These are phyloP conservation scores for Aspergillus tamarii DNA, from an alignment of 2,329 filamentous ascomycete genomes.

Conservation along the genomic window DNA sequence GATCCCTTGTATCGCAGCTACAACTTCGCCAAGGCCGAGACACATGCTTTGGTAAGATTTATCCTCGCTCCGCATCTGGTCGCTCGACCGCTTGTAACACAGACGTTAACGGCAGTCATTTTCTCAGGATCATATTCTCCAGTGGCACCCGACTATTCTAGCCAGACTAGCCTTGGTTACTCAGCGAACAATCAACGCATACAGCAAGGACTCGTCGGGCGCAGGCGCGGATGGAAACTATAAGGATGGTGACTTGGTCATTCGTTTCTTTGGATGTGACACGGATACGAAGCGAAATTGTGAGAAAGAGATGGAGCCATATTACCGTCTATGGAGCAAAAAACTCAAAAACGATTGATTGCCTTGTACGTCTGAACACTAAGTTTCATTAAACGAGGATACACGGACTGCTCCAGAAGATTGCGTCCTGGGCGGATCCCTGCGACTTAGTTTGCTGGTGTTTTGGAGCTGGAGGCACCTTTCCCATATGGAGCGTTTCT, in stretches of 20 bases:
- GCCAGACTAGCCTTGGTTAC: constrained; percentile 89
- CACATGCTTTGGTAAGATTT: constrained; percentile 76
- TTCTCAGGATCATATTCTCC: constrained; percentile 76
- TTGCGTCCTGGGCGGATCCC: not conserved
- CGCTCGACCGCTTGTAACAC: not conserved
- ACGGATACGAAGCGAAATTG: constrained; percentile 63
- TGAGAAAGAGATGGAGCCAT: constrained; percentile 69
- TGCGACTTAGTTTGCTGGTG: not conserved
- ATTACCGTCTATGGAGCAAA: constrained; percentile 48
- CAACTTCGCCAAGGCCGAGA: constrained; percentile 94
- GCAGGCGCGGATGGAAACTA: constrained; percentile 63
- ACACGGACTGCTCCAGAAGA: not conserved
- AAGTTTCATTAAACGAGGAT: not conserved
- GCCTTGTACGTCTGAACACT: not conserved
- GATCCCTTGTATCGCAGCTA: constrained; percentile 92
- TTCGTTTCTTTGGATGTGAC: constrained; percentile 76
- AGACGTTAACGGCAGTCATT: constrained; percentile 31
- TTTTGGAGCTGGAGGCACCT: constrained; percentile 16
- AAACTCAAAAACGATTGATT: constrained; percentile 28
- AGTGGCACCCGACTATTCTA: constrained; percentile 96
- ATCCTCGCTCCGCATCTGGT: not conserved
- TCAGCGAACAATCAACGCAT: constrained; percentile 80
- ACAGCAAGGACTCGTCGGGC: constrained; percentile 55
- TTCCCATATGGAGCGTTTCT: constrained; percentile 20
- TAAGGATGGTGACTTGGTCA: constrained; percentile 80